These are phyloP conservation scores for Auriculariales sp. DNA, from an alignment of 768 basidiomycete species.

Conservation along the genomic window DNA sequence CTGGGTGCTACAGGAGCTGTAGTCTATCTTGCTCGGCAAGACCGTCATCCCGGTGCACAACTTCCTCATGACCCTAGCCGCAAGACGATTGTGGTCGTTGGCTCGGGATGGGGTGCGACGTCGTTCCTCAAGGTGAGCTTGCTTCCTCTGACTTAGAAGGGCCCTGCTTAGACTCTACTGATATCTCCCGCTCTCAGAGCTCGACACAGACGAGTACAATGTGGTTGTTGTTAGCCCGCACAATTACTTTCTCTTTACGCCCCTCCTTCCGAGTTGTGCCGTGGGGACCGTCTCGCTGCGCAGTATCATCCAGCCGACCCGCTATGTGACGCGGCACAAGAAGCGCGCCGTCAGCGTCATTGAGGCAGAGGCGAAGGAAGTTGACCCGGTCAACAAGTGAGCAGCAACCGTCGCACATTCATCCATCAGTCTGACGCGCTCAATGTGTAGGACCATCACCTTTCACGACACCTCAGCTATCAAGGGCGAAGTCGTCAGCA, in stretches of 20 bases:
- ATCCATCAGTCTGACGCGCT: no score
- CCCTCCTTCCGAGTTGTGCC: conserved; percentile 90
- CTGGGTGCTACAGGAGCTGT: conserved; percentile 44
- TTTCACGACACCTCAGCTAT: conserved; percentile 79
- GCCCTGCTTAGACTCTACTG: no score
- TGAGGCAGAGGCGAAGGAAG: conserved; percentile 83
- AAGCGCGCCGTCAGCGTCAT: conserved; percentile 73
- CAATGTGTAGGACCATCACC: conserved; percentile 85
- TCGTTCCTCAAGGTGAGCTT: conserved; percentile 82
- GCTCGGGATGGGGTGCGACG: conserved; percentile 94
- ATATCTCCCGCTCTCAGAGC: no score
- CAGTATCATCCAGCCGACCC: conserved; percentile 75
- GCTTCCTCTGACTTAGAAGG: no score
- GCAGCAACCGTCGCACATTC: no score
- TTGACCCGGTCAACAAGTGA: no score
- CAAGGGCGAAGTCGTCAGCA: conserved; percentile 53
- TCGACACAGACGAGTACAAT: conserved; percentile 92
- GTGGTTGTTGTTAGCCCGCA: conserved; percentile 92
- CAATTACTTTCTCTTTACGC: conserved; percentile 97
- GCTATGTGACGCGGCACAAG: conserved; percentile 90
- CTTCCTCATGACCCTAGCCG: conserved; percentile 76
- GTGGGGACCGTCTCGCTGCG: conserved; percentile 80
- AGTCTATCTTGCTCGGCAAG: conserved; percentile 65
- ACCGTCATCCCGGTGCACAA: conserved; percentile 71
- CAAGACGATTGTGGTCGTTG: conserved; percentile 88